Percentiles rank a stretch among this genome's conserved stretches.
Conservation (phyloP, 2,329 filamentous ascomycete genomes). For the Penicillium sp. region DNA sequence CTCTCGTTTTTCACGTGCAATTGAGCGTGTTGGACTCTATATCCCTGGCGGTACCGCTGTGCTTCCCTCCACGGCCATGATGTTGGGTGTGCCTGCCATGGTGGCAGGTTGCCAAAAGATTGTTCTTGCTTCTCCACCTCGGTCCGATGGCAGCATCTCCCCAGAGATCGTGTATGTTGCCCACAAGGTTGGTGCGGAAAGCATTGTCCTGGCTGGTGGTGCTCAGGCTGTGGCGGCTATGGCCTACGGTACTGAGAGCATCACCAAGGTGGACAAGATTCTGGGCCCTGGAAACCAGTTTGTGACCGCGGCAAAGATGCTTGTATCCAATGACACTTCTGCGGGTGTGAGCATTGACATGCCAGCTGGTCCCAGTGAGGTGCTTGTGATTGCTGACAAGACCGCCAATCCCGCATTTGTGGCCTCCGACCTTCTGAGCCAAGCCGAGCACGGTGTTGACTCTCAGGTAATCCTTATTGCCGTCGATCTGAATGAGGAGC, state of each 20-base stretch:
- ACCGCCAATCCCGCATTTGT: slow-evolving; percentile 91
- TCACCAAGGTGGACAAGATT: slow-evolving; percentile 98
- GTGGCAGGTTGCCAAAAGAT: slow-evolving; percentile 96
- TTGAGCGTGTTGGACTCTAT: slow-evolving; percentile 95
- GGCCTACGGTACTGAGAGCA: slow-evolving; percentile 93
- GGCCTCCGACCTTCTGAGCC: slow-evolving; percentile 89
- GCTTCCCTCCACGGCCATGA: slow-evolving; percentile 93
- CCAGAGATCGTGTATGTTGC: slow-evolving; percentile 97
- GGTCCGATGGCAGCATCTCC: slow-evolving; percentile 85
- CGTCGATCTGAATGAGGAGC: slow-evolving; percentile 72
- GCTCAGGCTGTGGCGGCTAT: slow-evolving; percentile 95
- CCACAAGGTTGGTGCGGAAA: slow-evolving; percentile 94
- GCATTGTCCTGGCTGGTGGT: slow-evolving; percentile 92
- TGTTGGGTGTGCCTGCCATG: slow-evolving; percentile 97
- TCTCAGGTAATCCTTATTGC: slow-evolving; percentile 93
- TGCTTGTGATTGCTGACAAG: slow-evolving; percentile 92
- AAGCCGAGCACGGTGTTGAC: slow-evolving; percentile 96
- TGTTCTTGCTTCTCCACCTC: slow-evolving; percentile 87
- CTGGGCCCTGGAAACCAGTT: slow-evolving; percentile 97
- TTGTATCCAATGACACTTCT: slow-evolving; percentile 95
- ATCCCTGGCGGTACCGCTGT: slow-evolving; percentile 96
- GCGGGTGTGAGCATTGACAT: slow-evolving; percentile 96
- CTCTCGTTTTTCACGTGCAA: slow-evolving; percentile 87
- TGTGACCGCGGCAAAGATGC: slow-evolving; percentile 98
- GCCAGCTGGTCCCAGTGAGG: slow-evolving; percentile 95